A percentile compares a stretch with the other conserved stretches of the same genome.
phyloP scores from a whole-genome alignment of 1,284 basidiomycete genomes.

The Sanghuangporus baumii region DNA sequence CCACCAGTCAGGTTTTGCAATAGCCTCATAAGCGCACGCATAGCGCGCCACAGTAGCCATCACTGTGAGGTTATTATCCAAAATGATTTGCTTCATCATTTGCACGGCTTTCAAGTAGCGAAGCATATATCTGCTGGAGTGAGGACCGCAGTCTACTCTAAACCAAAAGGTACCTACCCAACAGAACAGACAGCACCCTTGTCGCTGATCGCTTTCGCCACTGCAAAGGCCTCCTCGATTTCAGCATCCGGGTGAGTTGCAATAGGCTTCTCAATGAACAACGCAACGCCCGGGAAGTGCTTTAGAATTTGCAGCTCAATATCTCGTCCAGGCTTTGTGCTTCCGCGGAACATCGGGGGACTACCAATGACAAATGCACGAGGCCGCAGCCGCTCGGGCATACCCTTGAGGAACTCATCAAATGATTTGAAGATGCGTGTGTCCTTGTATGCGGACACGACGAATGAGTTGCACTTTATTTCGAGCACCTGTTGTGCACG shows the following conservation, averaged over 20 bases:
- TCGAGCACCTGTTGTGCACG: slow-evolving; percentile 79
- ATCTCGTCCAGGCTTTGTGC: slow-evolving; percentile 72
- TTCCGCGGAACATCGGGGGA: slow-evolving; percentile 91
- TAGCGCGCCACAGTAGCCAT: slow-evolving; percentile 97
- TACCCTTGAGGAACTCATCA: slow-evolving; percentile 78
- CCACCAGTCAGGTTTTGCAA: slow-evolving; percentile 96
- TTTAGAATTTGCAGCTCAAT: slow-evolving; percentile 89
- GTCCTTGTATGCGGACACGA: slow-evolving; percentile 88
- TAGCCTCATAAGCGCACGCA: slow-evolving; percentile 88
- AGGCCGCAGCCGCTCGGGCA: slow-evolving; percentile 55
- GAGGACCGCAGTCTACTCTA: background rate
- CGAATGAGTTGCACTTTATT: slow-evolving; percentile 92
- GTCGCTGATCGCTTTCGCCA: slow-evolving; percentile 64
- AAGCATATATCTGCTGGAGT: slow-evolving; percentile 68
- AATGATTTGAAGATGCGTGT: slow-evolving; percentile 86
- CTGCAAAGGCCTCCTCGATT: slow-evolving; percentile 60
- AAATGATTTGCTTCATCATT: slow-evolving; percentile 96
- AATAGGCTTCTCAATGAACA: slow-evolving; percentile 95
- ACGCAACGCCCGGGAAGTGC: slow-evolving; percentile 83
- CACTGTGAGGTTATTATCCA: slow-evolving; percentile 93
- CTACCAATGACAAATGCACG: slow-evolving; percentile 86
- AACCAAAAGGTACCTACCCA: slow-evolving; percentile 47
- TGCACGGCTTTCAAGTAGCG: slow-evolving; percentile 93
- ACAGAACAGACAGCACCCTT: slow-evolving; percentile 82
- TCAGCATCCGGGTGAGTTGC: slow-evolving; percentile 76